Base-by-base conservation (phyloP, 768 basidiomycete species). In the Kwoniella shandongensis region DNA sequence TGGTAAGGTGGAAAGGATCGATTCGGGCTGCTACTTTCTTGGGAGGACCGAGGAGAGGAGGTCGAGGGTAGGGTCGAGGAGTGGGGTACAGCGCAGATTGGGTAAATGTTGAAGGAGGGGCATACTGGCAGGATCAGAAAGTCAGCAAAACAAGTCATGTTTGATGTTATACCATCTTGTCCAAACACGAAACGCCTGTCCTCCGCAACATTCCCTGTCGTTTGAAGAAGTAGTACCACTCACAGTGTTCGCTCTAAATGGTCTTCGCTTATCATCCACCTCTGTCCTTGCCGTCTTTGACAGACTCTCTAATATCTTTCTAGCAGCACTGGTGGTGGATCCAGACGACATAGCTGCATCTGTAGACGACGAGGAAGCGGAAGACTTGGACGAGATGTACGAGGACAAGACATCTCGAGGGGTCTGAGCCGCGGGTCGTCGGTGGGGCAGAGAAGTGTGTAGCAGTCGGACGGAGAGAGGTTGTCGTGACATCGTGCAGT, bases 1-100 rank as follows among this genome's bases (percentile, higher is more conserved):
- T 78, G 27, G 87, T 80, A 63, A 87, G 84, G 75, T 85, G 78
- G 77, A 94, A 88, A 23, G 84, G 74, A 74, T 96, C 92, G 7
- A 76, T 73, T 25, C 78, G 51, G 26, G 81, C 81, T 3, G 89
- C 84, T 47, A 83, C 77, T 29, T 78, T 70, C 8, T 81, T 79
- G 20, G 80, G 76, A 29, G 86, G 88, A 38, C 83, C 87, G 13
- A 87, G 81, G 13, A 78, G 68, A 6, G 81, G 69, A 25, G 78
- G 76, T 35, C 45, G 44, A 7, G 57, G 40, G 39, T 46, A 47
- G 11, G 57, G 57, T 27, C 42, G 26, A 15, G 42, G 49, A 8
- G 25, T 23, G n/a, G 56, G 56, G 26, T 58, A 58, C 7, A 58
- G 48, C 12, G 56, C 51, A 12, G 27, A 17, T 22, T 23, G 26